Conservation (phyloP, 2,329 filamentous ascomycete genomes). For the Trichoderma sp. region DNA sequence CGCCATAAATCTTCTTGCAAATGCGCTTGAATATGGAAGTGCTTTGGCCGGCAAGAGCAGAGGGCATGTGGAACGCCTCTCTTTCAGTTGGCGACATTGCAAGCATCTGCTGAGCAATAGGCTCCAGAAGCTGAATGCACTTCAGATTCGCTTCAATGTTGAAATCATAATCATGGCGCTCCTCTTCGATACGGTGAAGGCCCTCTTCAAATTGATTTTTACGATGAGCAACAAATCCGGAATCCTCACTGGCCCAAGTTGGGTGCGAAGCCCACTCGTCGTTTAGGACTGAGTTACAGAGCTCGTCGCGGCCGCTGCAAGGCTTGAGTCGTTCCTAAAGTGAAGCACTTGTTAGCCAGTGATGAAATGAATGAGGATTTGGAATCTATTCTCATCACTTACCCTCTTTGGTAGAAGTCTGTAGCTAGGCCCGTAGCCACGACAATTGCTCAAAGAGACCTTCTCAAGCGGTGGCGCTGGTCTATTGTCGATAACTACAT, state of each 20-base stretch:
- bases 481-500: constrained; percentile 78
- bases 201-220: constrained; percentile 97
- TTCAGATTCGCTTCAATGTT: constrained; percentile 95
- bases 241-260: constrained; percentile 98
- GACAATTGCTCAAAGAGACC: constrained; percentile 93
- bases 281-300: constrained; percentile 91
- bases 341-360: constrained; percentile 29
- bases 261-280: constrained; percentile 99
- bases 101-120: constrained; percentile 87
- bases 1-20: constrained; percentile 96
- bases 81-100: constrained; percentile 76
- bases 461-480: constrained; percentile 75
- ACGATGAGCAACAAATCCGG: constrained; percentile 93
- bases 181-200: constrained; percentile 94
- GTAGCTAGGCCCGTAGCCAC: constrained; percentile 94
- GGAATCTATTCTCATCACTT: constrained; percentile 37
- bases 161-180: constrained; percentile 97
- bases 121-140: constrained; percentile 94
- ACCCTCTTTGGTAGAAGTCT: constrained; percentile 83
- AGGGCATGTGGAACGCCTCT: constrained; percentile 75
- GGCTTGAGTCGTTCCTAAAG: constrained; percentile 78
- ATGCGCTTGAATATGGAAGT: constrained; percentile 97
- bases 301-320: constrained; percentile 91
- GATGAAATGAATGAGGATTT: not conserved
- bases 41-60: constrained; percentile 86